Base-by-base conservation (phyloP, 1,139 yeast genomes). In the Taiozyma sp. region DNA sequence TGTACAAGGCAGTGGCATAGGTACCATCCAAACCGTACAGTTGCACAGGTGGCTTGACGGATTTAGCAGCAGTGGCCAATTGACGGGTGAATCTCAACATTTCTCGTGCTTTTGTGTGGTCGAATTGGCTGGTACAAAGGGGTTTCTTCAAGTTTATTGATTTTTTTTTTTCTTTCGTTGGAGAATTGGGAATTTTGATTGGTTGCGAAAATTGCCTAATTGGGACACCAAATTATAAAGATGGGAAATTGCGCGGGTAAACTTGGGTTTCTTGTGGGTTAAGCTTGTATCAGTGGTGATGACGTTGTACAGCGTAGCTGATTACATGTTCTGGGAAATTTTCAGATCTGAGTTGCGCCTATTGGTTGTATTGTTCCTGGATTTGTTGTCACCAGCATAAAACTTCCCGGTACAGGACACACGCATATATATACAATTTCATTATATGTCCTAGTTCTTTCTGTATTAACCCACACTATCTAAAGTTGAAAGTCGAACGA, bases 1-100 rank as follows among this genome's bases (percentile, higher is more conserved):
- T 78, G 82, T 86, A 93, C 64, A 93, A 80, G 48, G 99, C 97
- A 56, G 90, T 81, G 65, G 99, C 99, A 71, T 93, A 93, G 58
- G 98, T 91, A 69, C 98, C 99, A 63, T 92, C 97, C 61, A 93
- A 76, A 59, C 99, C 99, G 67, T 82, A 92, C 71, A 93, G 81
- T 79, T 91, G 97, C 59, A 92, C 87, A 54, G 98, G 98, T 55
- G 96, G 95, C 72, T 84, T 84, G 65, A 80, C 79, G 46, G 70
- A 64, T 66, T 78, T 76, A 63, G 81, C 70, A 61, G 87, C 79
- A 54, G 88, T 74, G 61, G 90, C 87, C 76, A 89, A 72, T 55
- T 86, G 74, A 76, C 93, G 87, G 70, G 76, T 40, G 43, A 40
- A 40, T 40, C 43, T 40, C 40, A 38, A 38, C 40, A 38, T 38